Evolutionary conservation across 1,284 basidiomycete genomes (phyloP).

Genomic region (Phenoliferia sp.): DNA sequence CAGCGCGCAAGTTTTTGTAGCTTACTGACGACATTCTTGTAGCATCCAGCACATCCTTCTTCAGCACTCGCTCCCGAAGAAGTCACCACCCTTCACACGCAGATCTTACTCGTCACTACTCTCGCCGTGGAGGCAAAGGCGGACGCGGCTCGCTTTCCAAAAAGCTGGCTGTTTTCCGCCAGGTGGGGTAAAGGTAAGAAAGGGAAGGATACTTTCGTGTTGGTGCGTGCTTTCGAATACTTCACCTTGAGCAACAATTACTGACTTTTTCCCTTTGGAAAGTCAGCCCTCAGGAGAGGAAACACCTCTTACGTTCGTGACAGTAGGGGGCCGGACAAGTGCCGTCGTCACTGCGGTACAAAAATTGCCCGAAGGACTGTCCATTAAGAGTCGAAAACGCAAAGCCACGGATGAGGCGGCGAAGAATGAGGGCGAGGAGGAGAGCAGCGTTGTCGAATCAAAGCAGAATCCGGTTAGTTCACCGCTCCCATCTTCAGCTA

Average conservation of each 20-base stretch:
- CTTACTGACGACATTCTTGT: not conserved
- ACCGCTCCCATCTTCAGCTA: not conserved
- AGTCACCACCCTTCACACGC: constrained; percentile 53
- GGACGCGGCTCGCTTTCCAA: constrained; percentile 64
- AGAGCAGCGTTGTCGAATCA: constrained; percentile 52
- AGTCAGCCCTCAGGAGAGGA: constrained; percentile 60
- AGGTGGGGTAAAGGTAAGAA: constrained; percentile 71
- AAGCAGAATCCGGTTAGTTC: constrained; percentile 28
- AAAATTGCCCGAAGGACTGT: constrained; percentile 42
- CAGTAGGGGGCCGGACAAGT: constrained; percentile 74
- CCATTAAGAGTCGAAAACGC: constrained; percentile 50
- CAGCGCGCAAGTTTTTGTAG: not conserved
- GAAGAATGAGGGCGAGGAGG: constrained; percentile 39
- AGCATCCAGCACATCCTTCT: constrained; percentile 66
- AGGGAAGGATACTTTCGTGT: constrained; percentile 46
- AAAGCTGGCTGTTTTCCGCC: constrained; percentile 64
- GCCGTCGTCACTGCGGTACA: constrained; percentile 68
- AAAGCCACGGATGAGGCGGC: constrained; percentile 37
- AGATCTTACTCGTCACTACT: constrained; percentile 57
- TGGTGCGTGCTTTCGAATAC: constrained; percentile 49
- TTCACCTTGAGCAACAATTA: no score
- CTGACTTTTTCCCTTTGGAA: no score
- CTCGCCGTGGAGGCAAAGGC: constrained; percentile 68
- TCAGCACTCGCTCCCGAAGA: constrained; percentile 55
- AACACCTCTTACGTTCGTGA: constrained; percentile 70